phyloP scores from a whole-genome alignment of 805 yeast species.

The Dipodascopsis tothii region DNA sequence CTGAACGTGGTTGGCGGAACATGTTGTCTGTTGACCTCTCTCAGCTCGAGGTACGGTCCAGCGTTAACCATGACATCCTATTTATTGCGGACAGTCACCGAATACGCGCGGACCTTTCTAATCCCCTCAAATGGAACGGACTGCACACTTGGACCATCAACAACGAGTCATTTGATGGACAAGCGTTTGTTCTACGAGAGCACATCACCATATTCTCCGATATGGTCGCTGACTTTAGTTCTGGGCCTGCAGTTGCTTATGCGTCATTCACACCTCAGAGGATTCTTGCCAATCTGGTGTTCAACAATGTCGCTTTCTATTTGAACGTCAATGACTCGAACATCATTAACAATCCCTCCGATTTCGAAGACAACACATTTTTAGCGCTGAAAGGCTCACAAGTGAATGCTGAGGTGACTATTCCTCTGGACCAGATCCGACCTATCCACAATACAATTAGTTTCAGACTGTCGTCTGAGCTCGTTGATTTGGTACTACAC shows the following conservation, averaged over 20 bases:
- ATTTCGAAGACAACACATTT: slow-evolving; percentile 70
- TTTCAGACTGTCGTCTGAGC: slow-evolving; percentile 8
- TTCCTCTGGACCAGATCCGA: slow-evolving; percentile 49
- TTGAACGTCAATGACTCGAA: slow-evolving; percentile 81
- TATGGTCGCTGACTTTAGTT: slow-evolving; percentile 62
- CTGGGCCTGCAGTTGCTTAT: slow-evolving; percentile 59
- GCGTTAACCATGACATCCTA: slow-evolving; percentile 81
- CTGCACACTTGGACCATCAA: slow-evolving; percentile 59
- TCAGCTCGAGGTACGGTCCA: slow-evolving; percentile 61
- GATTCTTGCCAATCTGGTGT: slow-evolving; percentile 54
- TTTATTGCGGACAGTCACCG: slow-evolving; percentile 45
- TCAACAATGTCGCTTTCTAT: slow-evolving; percentile 50
- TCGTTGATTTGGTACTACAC: slow-evolving; percentile 51
- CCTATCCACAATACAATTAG: slow-evolving; percentile 25
- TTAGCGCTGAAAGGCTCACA: slow-evolving; percentile 62
- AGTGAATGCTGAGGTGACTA: slow-evolving; percentile 39
- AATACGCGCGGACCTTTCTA: slow-evolving; percentile 46
- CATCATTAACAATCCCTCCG: slow-evolving; percentile 82
- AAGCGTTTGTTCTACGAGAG: slow-evolving; percentile 67
- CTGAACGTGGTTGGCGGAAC: slow-evolving; percentile 50
- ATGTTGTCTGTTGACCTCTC: slow-evolving; percentile 40
- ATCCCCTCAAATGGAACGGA: slow-evolving; percentile 81
- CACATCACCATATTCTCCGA: slow-evolving; percentile 71
- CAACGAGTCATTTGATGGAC: slow-evolving; percentile 45
- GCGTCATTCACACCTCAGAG: slow-evolving; percentile 67